Evolutionary conservation across 2,329 filamentous ascomycete genomes (phyloP).

Genomic region (Paraphaeosphaeria sporulosa): DNA sequence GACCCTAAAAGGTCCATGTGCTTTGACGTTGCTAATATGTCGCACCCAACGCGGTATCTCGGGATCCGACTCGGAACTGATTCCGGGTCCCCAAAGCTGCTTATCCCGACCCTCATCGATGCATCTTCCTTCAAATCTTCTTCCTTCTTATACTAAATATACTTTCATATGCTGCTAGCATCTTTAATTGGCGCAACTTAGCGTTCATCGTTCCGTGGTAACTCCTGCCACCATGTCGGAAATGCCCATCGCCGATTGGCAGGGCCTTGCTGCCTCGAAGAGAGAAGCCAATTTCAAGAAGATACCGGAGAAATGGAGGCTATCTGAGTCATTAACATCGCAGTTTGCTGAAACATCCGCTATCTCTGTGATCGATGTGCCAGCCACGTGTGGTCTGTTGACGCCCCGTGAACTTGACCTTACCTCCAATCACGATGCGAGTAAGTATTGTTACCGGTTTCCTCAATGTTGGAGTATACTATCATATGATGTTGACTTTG

Average conservation of each 20-base stretch:
- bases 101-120: neutral
- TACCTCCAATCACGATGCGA: conserved; percentile 47
- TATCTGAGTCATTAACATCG: conserved; percentile 30
- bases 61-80: conserved; percentile 4
- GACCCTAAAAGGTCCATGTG: neutral
- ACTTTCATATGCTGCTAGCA: neutral
- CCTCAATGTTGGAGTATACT: neutral
- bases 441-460: neutral
- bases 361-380: conserved; percentile 40
- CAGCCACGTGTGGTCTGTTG: conserved; percentile 40
- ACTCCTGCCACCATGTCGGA: neutral
- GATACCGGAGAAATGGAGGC: conserved; percentile 44
- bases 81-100: conserved; percentile 10
- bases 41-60: conserved; percentile 7
- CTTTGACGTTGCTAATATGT: neutral
- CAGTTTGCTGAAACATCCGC: conserved; percentile 29
- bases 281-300: conserved; percentile 32
- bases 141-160: neutral
- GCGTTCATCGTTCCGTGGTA: neutral
- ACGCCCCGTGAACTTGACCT: conserved; percentile 41
- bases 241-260: conserved; percentile 32
- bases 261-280: conserved; percentile 39
- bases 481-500: neutral
- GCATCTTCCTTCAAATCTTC: neutral
- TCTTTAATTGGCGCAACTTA: neutral